Conservation (phyloP, 2,329 filamentous ascomycete species). For the Stachybotrys echinatus region DNA sequence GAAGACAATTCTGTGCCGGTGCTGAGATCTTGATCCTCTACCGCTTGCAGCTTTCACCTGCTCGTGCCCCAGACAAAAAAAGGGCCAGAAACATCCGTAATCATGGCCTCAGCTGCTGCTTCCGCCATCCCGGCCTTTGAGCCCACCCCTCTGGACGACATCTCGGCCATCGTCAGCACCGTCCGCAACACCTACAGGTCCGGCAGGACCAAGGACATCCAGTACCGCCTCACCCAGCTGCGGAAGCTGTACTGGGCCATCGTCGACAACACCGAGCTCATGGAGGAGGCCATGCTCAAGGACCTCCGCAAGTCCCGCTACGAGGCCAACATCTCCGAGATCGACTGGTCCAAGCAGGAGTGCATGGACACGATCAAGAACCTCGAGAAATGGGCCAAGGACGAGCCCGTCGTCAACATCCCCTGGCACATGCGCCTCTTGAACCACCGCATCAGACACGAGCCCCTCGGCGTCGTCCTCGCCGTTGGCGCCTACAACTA, state of each 20-base stretch:
- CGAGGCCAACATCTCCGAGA: slow-evolving; percentile 71
- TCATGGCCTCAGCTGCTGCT: slow-evolving; percentile 33
- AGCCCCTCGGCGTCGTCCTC: slow-evolving; percentile 77
- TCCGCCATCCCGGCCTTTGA: slow-evolving; percentile 42
- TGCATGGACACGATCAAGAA: slow-evolving; percentile 74
- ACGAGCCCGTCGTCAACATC: slow-evolving; percentile 70
- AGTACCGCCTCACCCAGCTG: slow-evolving; percentile 80
- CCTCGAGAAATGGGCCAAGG: slow-evolving; percentile 75
- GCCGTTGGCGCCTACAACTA: slow-evolving; percentile 95
- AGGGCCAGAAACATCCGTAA: no score
- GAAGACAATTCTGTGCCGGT: no score
- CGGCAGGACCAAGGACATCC: slow-evolving; percentile 75
- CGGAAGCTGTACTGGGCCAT: slow-evolving; percentile 93
- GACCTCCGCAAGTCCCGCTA: slow-evolving; percentile 76
- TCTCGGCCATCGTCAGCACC: slow-evolving; percentile 54
- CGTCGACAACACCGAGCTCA: slow-evolving; percentile 67
- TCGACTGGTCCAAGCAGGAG: slow-evolving; percentile 75
- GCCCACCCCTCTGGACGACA: slow-evolving; percentile 60
- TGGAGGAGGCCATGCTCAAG: slow-evolving; percentile 68
- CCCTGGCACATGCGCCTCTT: slow-evolving; percentile 62
- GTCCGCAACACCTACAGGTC: slow-evolving; percentile 67
- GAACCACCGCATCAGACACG: slow-evolving; percentile 74
- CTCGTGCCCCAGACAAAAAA: no score
- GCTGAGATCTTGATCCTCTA: no score
- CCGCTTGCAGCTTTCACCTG: no score